Conservation (phyloP, 1,139 yeast species). For the Hansenula lynferdii region DNA sequence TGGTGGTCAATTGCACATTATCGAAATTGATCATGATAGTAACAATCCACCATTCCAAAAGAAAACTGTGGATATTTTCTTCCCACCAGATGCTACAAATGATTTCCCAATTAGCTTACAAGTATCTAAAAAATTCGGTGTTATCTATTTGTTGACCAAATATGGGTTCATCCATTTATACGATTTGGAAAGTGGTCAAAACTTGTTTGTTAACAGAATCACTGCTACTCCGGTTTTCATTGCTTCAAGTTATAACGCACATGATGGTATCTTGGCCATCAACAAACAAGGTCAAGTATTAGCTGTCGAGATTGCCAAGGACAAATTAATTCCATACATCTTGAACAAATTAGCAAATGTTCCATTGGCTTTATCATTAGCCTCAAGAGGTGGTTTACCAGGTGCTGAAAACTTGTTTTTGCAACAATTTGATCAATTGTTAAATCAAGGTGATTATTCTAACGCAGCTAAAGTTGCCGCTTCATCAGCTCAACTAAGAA, state of each 20-base stretch:
- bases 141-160: constrained; percentile 85
- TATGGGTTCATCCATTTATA: constrained; percentile 95
- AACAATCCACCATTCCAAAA: constrained; percentile 85
- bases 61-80: constrained; percentile 88
- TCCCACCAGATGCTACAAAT: constrained; percentile 94
- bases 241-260: constrained; percentile 68
- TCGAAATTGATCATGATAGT: constrained; percentile 93
- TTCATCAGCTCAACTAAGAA: constrained; percentile 88
- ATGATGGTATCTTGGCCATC: constrained; percentile 86
- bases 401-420: constrained; percentile 93
- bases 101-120: constrained; percentile 97
- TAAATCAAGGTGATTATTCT: constrained; percentile 81
- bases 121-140: constrained; percentile 80
- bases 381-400: constrained; percentile 93
- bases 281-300: constrained; percentile 95
- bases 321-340: constrained; percentile 85
- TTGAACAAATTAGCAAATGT: constrained; percentile 84
- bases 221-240: constrained; percentile 96
- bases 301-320: constrained; percentile 84
- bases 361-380: constrained; percentile 79
- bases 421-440: constrained; percentile 85
- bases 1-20: constrained; percentile 76
- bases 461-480: constrained; percentile 98
- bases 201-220: constrained; percentile 93
- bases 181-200: constrained; percentile 88